A percentile compares a stretch with the other conserved stretches of the same genome.
These are phyloP conservation scores for Gaertneriomyces sp. DNA, from an alignment of 192 early-diverging fungal genomes.

Conservation along the genomic window DNA sequence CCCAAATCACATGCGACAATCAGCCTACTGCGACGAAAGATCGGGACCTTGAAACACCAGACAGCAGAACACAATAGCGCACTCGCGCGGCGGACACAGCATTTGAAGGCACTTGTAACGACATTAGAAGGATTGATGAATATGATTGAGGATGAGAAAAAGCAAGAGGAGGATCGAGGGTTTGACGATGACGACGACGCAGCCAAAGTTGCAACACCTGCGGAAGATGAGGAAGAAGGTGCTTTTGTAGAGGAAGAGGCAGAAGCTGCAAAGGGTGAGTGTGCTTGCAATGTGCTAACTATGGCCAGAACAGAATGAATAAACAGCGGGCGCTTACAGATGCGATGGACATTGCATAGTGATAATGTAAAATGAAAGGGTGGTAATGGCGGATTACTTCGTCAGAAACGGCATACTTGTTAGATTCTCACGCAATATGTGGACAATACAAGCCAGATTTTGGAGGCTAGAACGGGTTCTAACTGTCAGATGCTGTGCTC, in stretches of 20 bases:
- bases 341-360: too few relatives aligned
- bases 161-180: conserved; percentile 5
- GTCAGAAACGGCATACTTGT: too few relatives aligned
- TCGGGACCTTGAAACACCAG: conserved; percentile 1
- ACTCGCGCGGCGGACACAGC: conserved; percentile 22
- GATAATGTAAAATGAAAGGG: too few relatives aligned
- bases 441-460: too few relatives aligned
- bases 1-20: conserved; percentile 2
- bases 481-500: too few relatives aligned
- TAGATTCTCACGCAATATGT: too few relatives aligned
- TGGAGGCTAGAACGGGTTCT: too few relatives aligned
- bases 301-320: too few relatives aligned
- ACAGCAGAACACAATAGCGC: not conserved
- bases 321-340: too few relatives aligned
- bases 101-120: conserved; percentile 21
- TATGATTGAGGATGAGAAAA: conserved; percentile 17
- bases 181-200: conserved; percentile 7
- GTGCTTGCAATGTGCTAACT: too few relatives aligned
- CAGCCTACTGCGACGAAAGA: conserved; percentile 9
- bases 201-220: not conserved
- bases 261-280: not conserved
- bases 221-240: conserved; percentile 16
- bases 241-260: conserved; percentile 10
- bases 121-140: conserved; percentile 28
- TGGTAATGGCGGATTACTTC: too few relatives aligned